These are phyloP conservation scores for Zymoseptoria tritici DNA, from an alignment of 2,329 filamentous ascomycete species.

Conservation along the genomic window DNA sequence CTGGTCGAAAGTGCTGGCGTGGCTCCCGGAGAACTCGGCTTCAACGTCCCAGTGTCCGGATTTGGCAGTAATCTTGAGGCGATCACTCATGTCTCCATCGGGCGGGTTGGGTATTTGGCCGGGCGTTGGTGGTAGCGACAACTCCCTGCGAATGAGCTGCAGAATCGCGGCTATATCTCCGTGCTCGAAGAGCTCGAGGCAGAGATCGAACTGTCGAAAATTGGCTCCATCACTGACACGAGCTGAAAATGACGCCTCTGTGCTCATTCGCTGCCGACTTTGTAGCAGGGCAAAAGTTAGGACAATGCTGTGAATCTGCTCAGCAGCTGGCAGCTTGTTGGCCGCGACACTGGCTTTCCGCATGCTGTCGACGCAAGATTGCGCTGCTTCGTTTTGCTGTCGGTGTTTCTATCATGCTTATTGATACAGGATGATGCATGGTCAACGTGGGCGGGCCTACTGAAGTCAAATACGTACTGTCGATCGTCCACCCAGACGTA, in stretches of 20 bases:
- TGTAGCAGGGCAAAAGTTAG: background rate
- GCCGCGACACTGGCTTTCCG: background rate
- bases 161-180: background rate
- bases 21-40: background rate
- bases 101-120: background rate
- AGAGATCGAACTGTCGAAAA: background rate
- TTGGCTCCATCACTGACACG: background rate
- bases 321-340: background rate
- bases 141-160: too few species aligned
- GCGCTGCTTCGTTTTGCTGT: too few species aligned
- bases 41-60: background rate
- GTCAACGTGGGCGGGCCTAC: too few species aligned
- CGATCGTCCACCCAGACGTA: too few species aligned
- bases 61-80: background rate
- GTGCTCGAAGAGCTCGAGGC: background rate
- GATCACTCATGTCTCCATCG: background rate
- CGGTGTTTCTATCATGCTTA: too few species aligned
- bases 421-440: too few species aligned
- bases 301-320: background rate
- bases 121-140: background rate
- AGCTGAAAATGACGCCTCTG: background rate
- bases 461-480: too few species aligned
- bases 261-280: background rate
- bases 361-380: background rate
- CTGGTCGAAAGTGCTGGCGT: background rate